Evolutionary conservation across 148 eudicot species (phyloP), one percentile per base, ranked within the genome.

Genomic region (Cornus kousa): DNA sequence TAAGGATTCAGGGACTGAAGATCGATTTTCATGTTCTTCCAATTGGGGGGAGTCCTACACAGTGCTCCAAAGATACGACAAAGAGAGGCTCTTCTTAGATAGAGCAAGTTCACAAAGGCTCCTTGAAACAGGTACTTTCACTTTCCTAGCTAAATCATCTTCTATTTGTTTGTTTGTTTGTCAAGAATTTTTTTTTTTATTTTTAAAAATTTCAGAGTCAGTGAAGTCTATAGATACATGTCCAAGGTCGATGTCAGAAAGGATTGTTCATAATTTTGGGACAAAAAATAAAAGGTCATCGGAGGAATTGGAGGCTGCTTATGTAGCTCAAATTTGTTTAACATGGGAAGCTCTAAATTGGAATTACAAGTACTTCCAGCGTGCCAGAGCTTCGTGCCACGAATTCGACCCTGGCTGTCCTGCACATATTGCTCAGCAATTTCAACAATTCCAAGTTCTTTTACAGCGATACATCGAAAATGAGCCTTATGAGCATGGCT

Each of bases 1-100:
- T 69, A 80, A 91, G 66, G 98, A 92, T 81, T 89, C 93, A 0
- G 85, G 85, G 11, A 90, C 94, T 0, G 97, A 95, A 2, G 99
- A 95, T 79, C 99, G 97, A 8, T 95, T 93, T 75, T 93, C 97
- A 7, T 89, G 92, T 0, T 95, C 99, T 0, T 93, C 99, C 97
- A 67, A 95, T 95, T 93, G 98, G 71, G 93, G 97, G 99, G 99
- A 95, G 79, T 95, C 99, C 1, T 95, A 93, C 83, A 88, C 94
- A 24, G 89, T 95, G 5, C 93, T 91, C 78, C 97, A 95, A 33
- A 93, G 93, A 76, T 93, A 95, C 77, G 98, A 93, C 68, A 97
- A 95, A 79, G 97, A 95, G 75, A 95, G 90, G 95, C 77, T 86
- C 48, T 90, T 88, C 80, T 80, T 95, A 8, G 97, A 92, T 48